phyloP scores from a whole-genome alignment of 176 grass and related monocot genomes.

The Carex parvula region DNA sequence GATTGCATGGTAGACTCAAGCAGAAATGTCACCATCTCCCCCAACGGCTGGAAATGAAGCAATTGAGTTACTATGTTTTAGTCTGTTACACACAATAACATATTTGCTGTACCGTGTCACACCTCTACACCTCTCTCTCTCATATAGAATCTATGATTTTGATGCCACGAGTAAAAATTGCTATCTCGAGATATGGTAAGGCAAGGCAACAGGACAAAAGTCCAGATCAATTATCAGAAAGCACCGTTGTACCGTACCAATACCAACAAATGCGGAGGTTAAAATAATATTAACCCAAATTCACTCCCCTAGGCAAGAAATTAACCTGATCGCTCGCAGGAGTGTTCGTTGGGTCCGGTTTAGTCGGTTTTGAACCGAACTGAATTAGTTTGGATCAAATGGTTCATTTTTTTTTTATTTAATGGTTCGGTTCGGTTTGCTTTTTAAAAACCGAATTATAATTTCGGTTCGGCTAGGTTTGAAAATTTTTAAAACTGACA shows the following conservation, averaged over 20 bases:
- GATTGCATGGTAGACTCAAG: neutral
- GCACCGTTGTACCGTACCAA: neutral
- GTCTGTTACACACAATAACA: neutral
- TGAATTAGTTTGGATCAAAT: too few species aligned
- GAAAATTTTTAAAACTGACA: too few species aligned
- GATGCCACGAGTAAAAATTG: slow-evolving; percentile 11
- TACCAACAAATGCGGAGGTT: neutral
- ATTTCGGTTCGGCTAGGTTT: too few species aligned
- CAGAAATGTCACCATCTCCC: neutral
- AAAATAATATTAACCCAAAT: slow-evolving; percentile 11
- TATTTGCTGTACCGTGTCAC: neutral
- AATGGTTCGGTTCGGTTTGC: too few species aligned
- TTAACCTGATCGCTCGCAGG: neutral
- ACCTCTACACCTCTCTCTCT: neutral
- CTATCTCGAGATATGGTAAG: neutral
- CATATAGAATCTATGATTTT: neutral
- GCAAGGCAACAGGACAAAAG: slow-evolving; percentile 4
- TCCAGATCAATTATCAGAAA: slow-evolving; percentile 25
- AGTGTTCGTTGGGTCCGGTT: too few species aligned
- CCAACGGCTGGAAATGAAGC: neutral
- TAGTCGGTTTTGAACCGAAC: too few species aligned
- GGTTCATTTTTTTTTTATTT: too few species aligned
- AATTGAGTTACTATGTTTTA: slow-evolving; percentile 3
- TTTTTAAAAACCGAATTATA: too few species aligned
- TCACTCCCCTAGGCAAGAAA: slow-evolving; percentile 6